phyloP scores from a whole-genome alignment of 2,329 filamentous ascomycete genomes.

The Clonostachys byssicola region DNA sequence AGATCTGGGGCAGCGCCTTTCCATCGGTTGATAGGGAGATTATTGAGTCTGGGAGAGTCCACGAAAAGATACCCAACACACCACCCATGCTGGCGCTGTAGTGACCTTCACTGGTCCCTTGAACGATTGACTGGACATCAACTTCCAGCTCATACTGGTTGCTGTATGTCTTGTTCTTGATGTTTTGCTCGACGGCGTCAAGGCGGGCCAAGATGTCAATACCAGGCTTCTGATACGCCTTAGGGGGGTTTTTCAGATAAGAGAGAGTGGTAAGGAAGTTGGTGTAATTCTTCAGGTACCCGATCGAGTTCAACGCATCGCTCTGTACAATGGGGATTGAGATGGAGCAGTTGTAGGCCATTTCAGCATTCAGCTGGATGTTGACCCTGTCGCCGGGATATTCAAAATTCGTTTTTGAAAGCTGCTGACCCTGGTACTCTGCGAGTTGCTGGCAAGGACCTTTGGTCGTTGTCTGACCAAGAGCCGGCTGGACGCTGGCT shows the following conservation, averaged over 20 bases:
- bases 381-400: no score
- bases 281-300: constrained; percentile 32
- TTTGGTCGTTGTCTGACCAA: no score
- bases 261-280: constrained; percentile 44
- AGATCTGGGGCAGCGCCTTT: constrained; percentile 15
- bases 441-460: no score
- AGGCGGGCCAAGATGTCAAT: constrained; percentile 42
- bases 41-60: constrained; percentile 26
- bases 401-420: no score
- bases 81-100: constrained; percentile 50
- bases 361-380: neutral
- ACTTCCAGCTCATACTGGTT: constrained; percentile 52
- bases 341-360: constrained; percentile 28
- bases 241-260: constrained; percentile 46
- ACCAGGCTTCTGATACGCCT: constrained; percentile 40
- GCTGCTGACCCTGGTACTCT: no score
- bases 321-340: constrained; percentile 29
- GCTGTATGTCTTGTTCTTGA: constrained; percentile 32
- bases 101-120: constrained; percentile 60
- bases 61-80: constrained; percentile 16
- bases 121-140: constrained; percentile 47
- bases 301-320: constrained; percentile 25
- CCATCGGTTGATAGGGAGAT: constrained; percentile 17
- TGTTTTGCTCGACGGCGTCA: constrained; percentile 36
- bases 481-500: no score